Evolutionary conservation across 257 asterid genomes (phyloP).

Genomic region (Fraxinus anomala): DNA sequence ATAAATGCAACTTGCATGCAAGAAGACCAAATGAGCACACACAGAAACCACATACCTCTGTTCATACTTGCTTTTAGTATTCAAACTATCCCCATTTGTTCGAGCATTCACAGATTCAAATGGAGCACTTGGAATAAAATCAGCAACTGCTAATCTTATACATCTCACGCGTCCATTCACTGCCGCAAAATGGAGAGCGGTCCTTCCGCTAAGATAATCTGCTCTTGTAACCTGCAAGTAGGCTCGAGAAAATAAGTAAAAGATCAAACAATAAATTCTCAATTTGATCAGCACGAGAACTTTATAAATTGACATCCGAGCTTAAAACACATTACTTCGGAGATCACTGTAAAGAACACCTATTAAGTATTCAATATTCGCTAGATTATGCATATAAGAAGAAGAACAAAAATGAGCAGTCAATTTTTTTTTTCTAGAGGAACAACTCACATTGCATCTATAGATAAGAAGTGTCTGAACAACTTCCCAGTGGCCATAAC

Average conservation of each 20-base stretch:
- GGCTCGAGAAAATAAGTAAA: not conserved
- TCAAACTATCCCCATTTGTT: conserved; percentile 43
- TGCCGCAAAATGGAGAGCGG: conserved; percentile 96
- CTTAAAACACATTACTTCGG: not conserved
- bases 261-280: not conserved
- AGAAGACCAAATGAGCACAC: not conserved
- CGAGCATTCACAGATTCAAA: conserved; percentile 55
- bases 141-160: conserved; percentile 84
- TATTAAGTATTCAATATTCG: not conserved
- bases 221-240: conserved; percentile 79
- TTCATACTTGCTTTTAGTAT: conserved; percentile 54
- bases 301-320: not conserved
- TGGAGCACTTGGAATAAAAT: conserved; percentile 85
- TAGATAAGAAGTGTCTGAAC: conserved; percentile 91
- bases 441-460: conserved; percentile 80
- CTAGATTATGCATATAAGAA: too few relatives aligned
- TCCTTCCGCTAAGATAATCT: conserved; percentile 94
- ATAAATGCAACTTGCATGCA: not conserved
- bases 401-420: not conserved
- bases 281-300: not conserved
- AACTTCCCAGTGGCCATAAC: conserved; percentile 96
- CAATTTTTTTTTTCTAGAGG: not conserved
- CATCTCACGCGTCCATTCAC: conserved; percentile 84
- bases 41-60: conserved; percentile 33
- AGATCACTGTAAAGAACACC: not conserved